Evolutionary conservation across 129 eudicot genomes (phyloP).

Genomic region (Pulicaria dysenterica): DNA sequence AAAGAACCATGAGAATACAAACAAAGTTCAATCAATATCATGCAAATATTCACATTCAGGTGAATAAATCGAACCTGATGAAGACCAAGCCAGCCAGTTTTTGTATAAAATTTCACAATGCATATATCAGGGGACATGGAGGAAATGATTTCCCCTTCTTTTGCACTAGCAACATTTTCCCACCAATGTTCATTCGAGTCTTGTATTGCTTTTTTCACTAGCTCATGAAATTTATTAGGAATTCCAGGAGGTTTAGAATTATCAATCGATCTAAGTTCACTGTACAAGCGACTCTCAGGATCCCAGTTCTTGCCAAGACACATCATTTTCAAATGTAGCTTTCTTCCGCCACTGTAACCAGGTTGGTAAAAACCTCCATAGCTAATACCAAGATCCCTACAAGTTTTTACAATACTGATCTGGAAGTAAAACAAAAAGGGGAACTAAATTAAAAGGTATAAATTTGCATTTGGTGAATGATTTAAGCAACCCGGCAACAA

Average conservation of each 20-base stretch:
- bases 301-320: constrained; percentile 96
- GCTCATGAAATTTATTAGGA: constrained; percentile 51
- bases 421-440: constrained; percentile 16
- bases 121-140: constrained; percentile 66
- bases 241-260: constrained; percentile 64
- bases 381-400: constrained; percentile 63
- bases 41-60: too few relatives aligned
- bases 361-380: constrained; percentile 86
- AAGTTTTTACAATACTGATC: constrained; percentile 55
- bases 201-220: constrained; percentile 58
- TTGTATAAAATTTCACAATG: constrained; percentile 71
- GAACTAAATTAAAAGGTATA: background rate
- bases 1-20: background rate
- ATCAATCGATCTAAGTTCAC: constrained; percentile 50
- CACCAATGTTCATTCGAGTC: constrained; percentile 42
- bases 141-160: constrained; percentile 49
- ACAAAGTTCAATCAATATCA: background rate
- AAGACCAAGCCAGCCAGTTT: constrained; percentile 77
- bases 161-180: constrained; percentile 4
- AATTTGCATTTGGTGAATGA: background rate
- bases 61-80: constrained; percentile 61
- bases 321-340: constrained; percentile 69
- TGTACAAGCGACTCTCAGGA: constrained; percentile 51
- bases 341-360: constrained; percentile 54
- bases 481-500: constrained; percentile 46